phyloP scores from a whole-genome alignment of 2,329 filamentous ascomycete genomes.

The Fusarium anguioides region DNA sequence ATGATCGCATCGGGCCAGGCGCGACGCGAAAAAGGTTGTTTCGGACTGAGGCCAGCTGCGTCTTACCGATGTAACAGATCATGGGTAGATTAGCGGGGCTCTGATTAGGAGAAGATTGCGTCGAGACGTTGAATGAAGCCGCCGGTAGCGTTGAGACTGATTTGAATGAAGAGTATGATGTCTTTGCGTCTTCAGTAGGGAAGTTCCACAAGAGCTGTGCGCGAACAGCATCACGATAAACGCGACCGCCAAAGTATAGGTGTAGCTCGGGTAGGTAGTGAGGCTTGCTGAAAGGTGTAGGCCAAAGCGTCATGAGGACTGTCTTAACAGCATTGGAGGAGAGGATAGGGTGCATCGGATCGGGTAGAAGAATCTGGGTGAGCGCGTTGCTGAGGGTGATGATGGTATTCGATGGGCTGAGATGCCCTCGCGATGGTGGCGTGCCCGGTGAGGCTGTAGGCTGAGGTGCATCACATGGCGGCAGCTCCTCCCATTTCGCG shows the following conservation, averaged over 20 bases:
- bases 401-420: slow-evolving; percentile 56
- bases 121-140: slow-evolving; percentile 46
- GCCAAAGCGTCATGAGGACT: slow-evolving; percentile 60
- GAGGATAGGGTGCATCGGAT: slow-evolving; percentile 48
- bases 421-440: slow-evolving; percentile 51
- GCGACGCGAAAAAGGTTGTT: slow-evolving; percentile 60
- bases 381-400: slow-evolving; percentile 57
- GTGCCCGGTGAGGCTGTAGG: slow-evolving; percentile 50
- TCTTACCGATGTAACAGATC: slow-evolving; percentile 61
- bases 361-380: slow-evolving; percentile 54
- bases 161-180: slow-evolving; percentile 49
- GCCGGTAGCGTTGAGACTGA: slow-evolving; percentile 52
- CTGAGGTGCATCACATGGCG: slow-evolving; percentile 55
- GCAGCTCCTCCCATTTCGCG: slow-evolving; percentile 57
- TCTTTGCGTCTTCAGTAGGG: slow-evolving; percentile 38
- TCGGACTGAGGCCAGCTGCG: slow-evolving; percentile 59
- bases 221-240: slow-evolving; percentile 59
- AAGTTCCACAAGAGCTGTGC: slow-evolving; percentile 63
- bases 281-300: slow-evolving; percentile 47
- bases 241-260: slow-evolving; percentile 60
- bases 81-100: slow-evolving; percentile 48
- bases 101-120: slow-evolving; percentile 38
- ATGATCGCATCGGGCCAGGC: slow-evolving; percentile 52
- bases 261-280: slow-evolving; percentile 56
- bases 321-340: slow-evolving; percentile 57